Conservation (phyloP, 2,329 filamentous ascomycete species). For the Penicillium sp. region DNA sequence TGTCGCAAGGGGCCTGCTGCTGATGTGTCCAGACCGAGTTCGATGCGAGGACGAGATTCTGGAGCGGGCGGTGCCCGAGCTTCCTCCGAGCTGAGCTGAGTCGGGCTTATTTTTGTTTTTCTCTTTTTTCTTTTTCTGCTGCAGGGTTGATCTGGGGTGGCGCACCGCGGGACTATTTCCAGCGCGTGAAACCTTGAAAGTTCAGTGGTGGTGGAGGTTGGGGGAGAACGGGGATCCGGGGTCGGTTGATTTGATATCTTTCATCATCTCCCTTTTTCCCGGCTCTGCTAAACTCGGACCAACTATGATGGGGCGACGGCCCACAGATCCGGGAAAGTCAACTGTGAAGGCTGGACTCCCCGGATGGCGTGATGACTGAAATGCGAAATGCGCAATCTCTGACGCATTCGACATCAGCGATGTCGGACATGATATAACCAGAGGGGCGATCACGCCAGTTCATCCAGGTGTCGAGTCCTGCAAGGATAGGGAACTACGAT, state of each 20-base stretch:
- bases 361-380: conserved; percentile 12
- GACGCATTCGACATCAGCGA: conserved; percentile 12
- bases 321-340: neutral
- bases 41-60: neutral
- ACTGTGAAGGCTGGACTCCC: neutral
- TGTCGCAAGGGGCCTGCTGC: conserved; percentile 7
- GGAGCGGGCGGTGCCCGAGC: neutral
- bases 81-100: neutral
- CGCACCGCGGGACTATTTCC: neutral
- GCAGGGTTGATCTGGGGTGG: neutral
- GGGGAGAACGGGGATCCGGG: neutral
- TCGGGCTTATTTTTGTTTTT: neutral
- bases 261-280: neutral
- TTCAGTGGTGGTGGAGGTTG: neutral
- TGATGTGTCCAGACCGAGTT: neutral
- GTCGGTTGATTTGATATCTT: neutral
- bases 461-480: neutral
- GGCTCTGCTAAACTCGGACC: neutral
- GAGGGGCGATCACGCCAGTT: conserved; percentile 3
- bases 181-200: neutral
- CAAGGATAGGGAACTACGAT: neutral
- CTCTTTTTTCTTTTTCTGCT: neutral
- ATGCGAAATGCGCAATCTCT: conserved; percentile 1
- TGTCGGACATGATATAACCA: conserved; percentile 14
- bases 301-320: neutral